Conservation (phyloP, 2,329 filamentous ascomycete species). For the Penicillium capsulatum region DNA sequence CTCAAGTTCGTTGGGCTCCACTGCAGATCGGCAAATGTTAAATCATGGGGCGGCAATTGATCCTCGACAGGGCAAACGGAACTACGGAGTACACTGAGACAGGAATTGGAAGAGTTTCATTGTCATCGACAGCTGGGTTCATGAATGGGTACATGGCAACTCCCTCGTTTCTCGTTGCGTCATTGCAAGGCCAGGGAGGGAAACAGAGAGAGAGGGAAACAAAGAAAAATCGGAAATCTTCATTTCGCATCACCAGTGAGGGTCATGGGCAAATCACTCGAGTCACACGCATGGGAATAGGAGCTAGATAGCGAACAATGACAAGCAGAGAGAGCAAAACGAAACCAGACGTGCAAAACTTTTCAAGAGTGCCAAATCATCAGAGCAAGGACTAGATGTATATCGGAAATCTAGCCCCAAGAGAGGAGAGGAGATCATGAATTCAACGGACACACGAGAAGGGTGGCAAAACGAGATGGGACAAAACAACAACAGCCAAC, state of each 20-base stretch:
- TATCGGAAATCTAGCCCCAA: slow-evolving; percentile 29
- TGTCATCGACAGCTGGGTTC: neutral
- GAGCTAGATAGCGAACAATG: slow-evolving; percentile 27
- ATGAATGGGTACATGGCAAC: slow-evolving; percentile 10
- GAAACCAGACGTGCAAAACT: slow-evolving; percentile 29
- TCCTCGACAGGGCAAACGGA: no score
- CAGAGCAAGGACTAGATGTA: slow-evolving; percentile 32
- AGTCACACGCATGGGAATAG: slow-evolving; percentile 34
- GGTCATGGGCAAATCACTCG: slow-evolving; percentile 33
- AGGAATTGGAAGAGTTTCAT: no score
- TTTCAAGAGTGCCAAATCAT: slow-evolving; percentile 38
- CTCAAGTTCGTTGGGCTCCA: no score
- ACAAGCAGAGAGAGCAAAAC: slow-evolving; percentile 21
- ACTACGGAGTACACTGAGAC: no score
- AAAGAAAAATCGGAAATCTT: slow-evolving; percentile 21
- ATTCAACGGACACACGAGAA: slow-evolving; percentile 21
- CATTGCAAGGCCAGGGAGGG: slow-evolving; percentile 13
- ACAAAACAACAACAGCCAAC: slow-evolving; percentile 16
- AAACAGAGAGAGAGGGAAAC: slow-evolving; percentile 6
- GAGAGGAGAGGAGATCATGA: slow-evolving; percentile 28
- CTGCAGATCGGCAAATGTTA: no score
- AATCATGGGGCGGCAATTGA: no score
- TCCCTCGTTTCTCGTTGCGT: slow-evolving; percentile 13
- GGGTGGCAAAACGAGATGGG: slow-evolving; percentile 16
- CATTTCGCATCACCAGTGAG: slow-evolving; percentile 34